Evolutionary conservation across 2,329 filamentous ascomycete species (phyloP).

Genomic region (Curvularia hawaiiensis): DNA sequence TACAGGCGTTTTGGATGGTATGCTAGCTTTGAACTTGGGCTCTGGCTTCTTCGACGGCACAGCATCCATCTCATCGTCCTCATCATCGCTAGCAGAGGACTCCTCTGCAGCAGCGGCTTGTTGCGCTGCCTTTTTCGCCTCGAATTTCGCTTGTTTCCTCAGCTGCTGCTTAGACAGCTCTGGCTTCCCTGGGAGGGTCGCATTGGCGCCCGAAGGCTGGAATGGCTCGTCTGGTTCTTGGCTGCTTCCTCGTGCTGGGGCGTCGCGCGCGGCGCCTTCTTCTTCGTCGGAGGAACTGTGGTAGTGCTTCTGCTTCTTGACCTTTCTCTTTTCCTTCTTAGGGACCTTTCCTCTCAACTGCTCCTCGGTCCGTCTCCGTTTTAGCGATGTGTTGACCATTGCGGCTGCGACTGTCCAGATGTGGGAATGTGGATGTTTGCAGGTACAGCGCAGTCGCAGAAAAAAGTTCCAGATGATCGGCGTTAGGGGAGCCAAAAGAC

Average conservation of each 20-base stretch:
- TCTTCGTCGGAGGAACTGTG: constrained; percentile 69
- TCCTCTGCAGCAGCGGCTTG: constrained; percentile 17
- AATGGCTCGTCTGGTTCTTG: constrained; percentile 34
- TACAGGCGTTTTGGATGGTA: constrained; percentile 21
- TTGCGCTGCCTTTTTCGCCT: constrained; percentile 23
- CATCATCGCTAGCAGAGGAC: constrained; percentile 17
- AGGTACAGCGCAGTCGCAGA: constrained; percentile 16
- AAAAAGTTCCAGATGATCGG: constrained; percentile 37
- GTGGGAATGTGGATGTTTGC: constrained; percentile 6
- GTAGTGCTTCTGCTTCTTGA: constrained; percentile 67
- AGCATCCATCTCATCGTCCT: constrained; percentile 2
- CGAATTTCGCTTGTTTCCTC: constrained; percentile 25
- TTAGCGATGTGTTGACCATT: constrained; percentile 50
- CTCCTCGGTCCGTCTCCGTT: constrained; percentile 66
- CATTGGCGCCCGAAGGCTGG: constrained; percentile 31
- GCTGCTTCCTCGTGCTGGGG: constrained; percentile 28
- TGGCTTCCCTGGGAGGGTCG: constrained; percentile 20
- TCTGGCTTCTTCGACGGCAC: constrained; percentile 22
- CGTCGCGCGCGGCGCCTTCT: constrained; percentile 38
- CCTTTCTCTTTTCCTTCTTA: constrained; percentile 61
- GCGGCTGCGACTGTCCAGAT: constrained; percentile 19
- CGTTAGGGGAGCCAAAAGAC: constrained; percentile 23
- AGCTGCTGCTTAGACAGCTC: constrained; percentile 22
- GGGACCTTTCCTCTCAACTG: constrained; percentile 60
- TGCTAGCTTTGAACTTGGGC: constrained; percentile 29